phyloP scores from a whole-genome alignment of 2,329 filamentous ascomycete species.

The Paecilomyces fulvus region DNA sequence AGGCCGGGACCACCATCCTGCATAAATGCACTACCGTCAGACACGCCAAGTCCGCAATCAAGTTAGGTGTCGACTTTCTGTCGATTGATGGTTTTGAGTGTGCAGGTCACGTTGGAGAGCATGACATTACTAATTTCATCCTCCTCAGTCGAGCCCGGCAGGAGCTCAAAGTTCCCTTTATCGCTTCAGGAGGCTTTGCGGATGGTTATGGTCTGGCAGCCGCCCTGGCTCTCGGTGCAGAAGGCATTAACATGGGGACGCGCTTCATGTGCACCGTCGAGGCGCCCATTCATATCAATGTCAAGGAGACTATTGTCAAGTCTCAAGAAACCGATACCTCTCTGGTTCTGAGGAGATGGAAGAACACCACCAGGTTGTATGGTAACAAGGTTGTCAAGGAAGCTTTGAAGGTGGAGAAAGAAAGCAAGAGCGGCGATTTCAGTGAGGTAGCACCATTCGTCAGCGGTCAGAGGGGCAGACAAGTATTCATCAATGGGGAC shows the following conservation, averaged over 20 bases:
- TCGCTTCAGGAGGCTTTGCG: slow-evolving; percentile 90
- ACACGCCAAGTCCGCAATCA: slow-evolving; percentile 83
- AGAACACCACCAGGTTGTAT: slow-evolving; percentile 81
- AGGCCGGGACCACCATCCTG: slow-evolving; percentile 66
- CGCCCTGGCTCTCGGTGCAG: slow-evolving; percentile 78
- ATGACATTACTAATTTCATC: slow-evolving; percentile 47
- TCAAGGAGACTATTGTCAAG: slow-evolving; percentile 86
- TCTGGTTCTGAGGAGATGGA: slow-evolving; percentile 81
- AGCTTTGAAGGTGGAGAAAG: slow-evolving; percentile 73
- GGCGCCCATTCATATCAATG: slow-evolving; percentile 82
- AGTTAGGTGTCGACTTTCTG: slow-evolving; percentile 92
- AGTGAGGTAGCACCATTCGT: slow-evolving; percentile 78
- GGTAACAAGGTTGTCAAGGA: slow-evolving; percentile 80
- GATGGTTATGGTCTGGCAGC: slow-evolving; percentile 90
- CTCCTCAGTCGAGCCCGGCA: slow-evolving; percentile 79
- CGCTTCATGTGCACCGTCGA: slow-evolving; percentile 95
- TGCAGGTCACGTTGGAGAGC: slow-evolving; percentile 57
- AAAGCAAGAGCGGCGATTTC: slow-evolving; percentile 79
- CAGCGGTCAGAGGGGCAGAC: slow-evolving; percentile 78
- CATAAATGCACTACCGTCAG: slow-evolving; percentile 98
- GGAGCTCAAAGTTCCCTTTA: slow-evolving; percentile 77
- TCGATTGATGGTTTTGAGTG: slow-evolving; percentile 98
- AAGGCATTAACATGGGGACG: slow-evolving; percentile 97
- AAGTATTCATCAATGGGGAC: slow-evolving; percentile 91
- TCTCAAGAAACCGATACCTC: slow-evolving; percentile 87